Percentiles rank a stretch among this genome's conserved stretches.
These are phyloP conservation scores for Flaveria robusta DNA, from an alignment of 129 eudicot genomes.

Conservation along the genomic window DNA sequence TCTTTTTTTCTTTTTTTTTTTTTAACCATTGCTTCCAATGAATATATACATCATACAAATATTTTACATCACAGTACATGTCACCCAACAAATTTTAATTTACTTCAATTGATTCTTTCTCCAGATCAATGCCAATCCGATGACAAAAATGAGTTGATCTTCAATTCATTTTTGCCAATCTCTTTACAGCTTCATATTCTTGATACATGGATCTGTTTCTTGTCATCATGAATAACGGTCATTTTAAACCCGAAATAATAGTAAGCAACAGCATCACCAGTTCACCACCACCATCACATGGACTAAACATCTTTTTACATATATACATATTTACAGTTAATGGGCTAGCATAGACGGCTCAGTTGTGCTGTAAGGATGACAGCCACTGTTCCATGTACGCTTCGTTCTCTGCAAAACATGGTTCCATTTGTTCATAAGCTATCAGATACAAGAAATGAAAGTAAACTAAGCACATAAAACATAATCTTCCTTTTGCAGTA, in stretches of 20 bases:
- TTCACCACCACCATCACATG: slow-evolving; percentile 3
- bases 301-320: slow-evolving; percentile 32
- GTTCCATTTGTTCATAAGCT: slow-evolving; percentile 1
- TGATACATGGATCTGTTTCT: slow-evolving; percentile 24
- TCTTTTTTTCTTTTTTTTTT: not conserved
- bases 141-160: slow-evolving; percentile 2
- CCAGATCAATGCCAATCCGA: slow-evolving; percentile 34
- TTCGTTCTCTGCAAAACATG: slow-evolving; percentile 35
- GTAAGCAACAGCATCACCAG: slow-evolving; percentile 4
- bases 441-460: not conserved
- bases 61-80: slow-evolving; percentile 27
- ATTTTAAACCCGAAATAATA: slow-evolving; percentile 27
- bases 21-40: slow-evolving; percentile 29
- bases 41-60: slow-evolving; percentile 30
- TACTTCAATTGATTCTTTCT: not conserved
- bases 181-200: slow-evolving; percentile 27
- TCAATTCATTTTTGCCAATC: slow-evolving; percentile 17
- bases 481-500: not conserved
- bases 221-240: slow-evolving; percentile 24
- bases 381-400: slow-evolving; percentile 47
- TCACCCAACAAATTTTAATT: slow-evolving; percentile 39
- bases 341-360: slow-evolving; percentile 25
- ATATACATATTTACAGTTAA: slow-evolving; percentile 46
- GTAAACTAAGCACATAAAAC: not conserved
- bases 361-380: slow-evolving; percentile 37